Evolutionary conservation across 768 basidiomycete genomes (phyloP), one percentile per base, ranked within the genome.

Genomic region (Suillus sp.): DNA sequence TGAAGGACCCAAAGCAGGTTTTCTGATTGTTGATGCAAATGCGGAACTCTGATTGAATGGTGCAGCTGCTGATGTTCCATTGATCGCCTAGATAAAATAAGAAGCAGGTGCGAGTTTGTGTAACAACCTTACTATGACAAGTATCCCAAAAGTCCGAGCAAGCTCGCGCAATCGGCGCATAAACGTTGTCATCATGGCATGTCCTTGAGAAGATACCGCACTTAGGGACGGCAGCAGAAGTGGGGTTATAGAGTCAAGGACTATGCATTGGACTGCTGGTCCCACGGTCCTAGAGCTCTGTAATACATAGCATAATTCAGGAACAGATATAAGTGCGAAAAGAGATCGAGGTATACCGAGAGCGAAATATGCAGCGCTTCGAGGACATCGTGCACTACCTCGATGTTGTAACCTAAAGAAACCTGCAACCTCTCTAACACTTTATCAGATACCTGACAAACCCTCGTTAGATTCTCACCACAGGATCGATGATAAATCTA

Each of bases 1-100:
- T 1, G 90, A 88, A 1, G 91, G 86, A 0, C 91, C 92, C 16
- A 93, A 78, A 1, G 90, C 89, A 5, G 91, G 90, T 68, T 90
- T 92, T 62, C 84, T 79, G 9, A 72, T 76, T 1, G 74, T 77
- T 5, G 72, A 74, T 58, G 75, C 61, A 40, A 79, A 80, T 13
- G 66, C 71, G 0, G 79, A 76, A 48, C 66, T 22, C 10, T 77
- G 72, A 61, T 81, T 77, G 62, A 66, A 63, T 66, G 76, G 72
- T 18, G 16, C 61, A 35, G 74, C 66, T 27, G 70, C 57, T 13
- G 84, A 80, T 0, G 86, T 81, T 62, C 81, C 80, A 64, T 93
- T 92, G 50, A 89, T 77, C 9, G 90, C 80, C 91, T 92, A 61
- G 62, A 50, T 32, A 37, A 50, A 27, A 48, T 13, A 11, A 65